Conservation (phyloP, 176 grass and related monocot genomes). For the Poa pratensis region DNA sequence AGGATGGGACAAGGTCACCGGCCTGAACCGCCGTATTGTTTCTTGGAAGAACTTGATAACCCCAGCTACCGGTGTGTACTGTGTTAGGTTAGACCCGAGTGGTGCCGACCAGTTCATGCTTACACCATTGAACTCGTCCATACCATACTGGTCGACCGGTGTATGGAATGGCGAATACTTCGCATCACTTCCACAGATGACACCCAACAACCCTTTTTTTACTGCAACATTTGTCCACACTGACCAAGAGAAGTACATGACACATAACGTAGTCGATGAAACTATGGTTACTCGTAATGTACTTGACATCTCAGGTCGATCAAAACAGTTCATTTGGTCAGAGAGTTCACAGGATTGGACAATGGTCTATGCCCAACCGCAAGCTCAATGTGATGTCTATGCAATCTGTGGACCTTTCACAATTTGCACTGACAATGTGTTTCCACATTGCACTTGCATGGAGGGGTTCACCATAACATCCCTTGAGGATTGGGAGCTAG, state of each 20-base stretch:
- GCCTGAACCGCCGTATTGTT: no score
- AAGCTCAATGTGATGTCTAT: slow-evolving; percentile 53
- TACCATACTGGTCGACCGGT: slow-evolving; percentile 30
- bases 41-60: background rate
- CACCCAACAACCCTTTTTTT: background rate
- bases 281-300: background rate
- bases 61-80: background rate
- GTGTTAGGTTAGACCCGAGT: background rate
- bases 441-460: slow-evolving; percentile 47
- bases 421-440: slow-evolving; percentile 37
- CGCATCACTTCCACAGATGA: slow-evolving; percentile 26
- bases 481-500: slow-evolving; percentile 46
- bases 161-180: slow-evolving; percentile 53
- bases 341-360: slow-evolving; percentile 42
- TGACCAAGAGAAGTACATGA: slow-evolving; percentile 36
- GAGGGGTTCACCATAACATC: slow-evolving; percentile 52
- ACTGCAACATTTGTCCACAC: slow-evolving; percentile 24
- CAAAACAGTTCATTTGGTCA: background rate
- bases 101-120: background rate
- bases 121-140: slow-evolving; percentile 14
- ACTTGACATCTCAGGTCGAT: slow-evolving; percentile 36
- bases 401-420: slow-evolving; percentile 60
- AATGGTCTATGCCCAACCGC: slow-evolving; percentile 17
- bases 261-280: background rate
- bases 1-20: no score